Conservation (phyloP, 2,329 filamentous ascomycete species). For the Xylariaceae sp. region DNA sequence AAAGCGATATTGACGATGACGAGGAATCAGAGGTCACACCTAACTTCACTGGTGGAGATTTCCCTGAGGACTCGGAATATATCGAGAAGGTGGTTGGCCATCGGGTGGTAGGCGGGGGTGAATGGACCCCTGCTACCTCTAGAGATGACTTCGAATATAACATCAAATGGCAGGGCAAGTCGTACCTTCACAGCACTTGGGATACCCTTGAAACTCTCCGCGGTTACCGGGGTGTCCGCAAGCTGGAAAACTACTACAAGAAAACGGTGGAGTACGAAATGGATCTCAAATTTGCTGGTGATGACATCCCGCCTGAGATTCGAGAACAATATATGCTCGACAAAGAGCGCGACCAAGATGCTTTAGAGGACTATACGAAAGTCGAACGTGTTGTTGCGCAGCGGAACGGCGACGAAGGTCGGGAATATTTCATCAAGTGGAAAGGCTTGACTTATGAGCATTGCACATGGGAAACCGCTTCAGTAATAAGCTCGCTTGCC, state of each 20-base stretch:
- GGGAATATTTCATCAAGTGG: conserved; percentile 96
- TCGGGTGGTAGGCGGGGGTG: conserved; percentile 65
- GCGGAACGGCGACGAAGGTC: conserved; percentile 72
- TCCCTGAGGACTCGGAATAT: conserved; percentile 74
- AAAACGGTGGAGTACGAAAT: conserved; percentile 79
- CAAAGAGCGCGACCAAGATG: conserved; percentile 83
- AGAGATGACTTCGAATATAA: conserved; percentile 81
- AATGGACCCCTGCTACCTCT: conserved; percentile 52
- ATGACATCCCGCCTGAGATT: conserved; percentile 76
- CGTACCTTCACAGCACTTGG: conserved; percentile 95
- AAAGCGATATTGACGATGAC: conserved; percentile 62
- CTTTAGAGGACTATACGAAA: conserved; percentile 82
- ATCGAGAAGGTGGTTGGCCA: conserved; percentile 92
- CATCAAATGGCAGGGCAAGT: conserved; percentile 96
- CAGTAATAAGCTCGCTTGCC: conserved; percentile 70
- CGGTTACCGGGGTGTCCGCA: conserved; percentile 77
- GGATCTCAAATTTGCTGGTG: conserved; percentile 66
- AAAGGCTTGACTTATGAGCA: conserved; percentile 89
- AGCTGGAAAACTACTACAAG: conserved; percentile 91
- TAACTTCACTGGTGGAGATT: conserved; percentile 60
- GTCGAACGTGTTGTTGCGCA: conserved; percentile 89
- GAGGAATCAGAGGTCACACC: conserved; percentile 64
- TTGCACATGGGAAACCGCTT: conserved; percentile 86
- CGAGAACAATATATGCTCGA: conserved; percentile 95
- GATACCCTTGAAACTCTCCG: conserved; percentile 72